Evolutionary conservation across 1,139 yeast genomes (phyloP).

Genomic region (Geotrichum histeridarum): DNA sequence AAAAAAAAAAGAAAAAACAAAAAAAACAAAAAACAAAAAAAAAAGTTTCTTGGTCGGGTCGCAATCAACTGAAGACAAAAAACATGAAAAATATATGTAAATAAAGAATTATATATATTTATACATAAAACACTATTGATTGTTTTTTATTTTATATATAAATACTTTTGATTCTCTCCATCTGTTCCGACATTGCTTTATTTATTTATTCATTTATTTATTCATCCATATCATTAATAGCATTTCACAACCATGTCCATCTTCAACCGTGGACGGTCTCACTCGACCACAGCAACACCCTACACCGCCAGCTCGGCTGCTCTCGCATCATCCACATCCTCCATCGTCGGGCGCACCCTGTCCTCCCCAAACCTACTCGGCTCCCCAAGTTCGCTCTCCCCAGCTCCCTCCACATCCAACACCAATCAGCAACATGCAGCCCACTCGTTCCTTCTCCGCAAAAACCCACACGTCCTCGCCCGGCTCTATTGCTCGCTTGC

Average conservation of each 20-base stretch:
- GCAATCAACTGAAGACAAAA: too few species aligned
- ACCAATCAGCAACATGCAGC: background rate
- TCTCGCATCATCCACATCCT: background rate
- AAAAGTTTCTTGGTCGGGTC: too few species aligned
- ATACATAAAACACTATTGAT: too few species aligned
- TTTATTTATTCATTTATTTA: too few species aligned
- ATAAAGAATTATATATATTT: too few species aligned
- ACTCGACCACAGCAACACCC: slow-evolving; percentile 14
- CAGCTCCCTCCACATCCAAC: slow-evolving; percentile 3
- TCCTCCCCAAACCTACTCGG: background rate
- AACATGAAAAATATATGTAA: too few species aligned
- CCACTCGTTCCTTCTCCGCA: slow-evolving; percentile 1
- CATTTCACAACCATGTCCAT: background rate
- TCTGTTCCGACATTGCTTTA: too few species aligned
- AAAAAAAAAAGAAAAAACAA: too few species aligned
- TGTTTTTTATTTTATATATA: too few species aligned
- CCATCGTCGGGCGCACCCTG: slow-evolving; percentile 5
- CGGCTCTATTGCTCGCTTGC: slow-evolving; percentile 12
- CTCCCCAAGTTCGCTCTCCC: background rate
- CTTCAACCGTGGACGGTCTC: slow-evolving; percentile 13
- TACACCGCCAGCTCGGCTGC: background rate
- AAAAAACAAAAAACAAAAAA: too few species aligned
- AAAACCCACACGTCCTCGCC: slow-evolving; percentile 13
- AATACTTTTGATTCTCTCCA: too few species aligned
- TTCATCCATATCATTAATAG: too few species aligned